Conservation (phyloP, 176 grass and related monocot genomes). For the Cymbopogon citratus region DNA sequence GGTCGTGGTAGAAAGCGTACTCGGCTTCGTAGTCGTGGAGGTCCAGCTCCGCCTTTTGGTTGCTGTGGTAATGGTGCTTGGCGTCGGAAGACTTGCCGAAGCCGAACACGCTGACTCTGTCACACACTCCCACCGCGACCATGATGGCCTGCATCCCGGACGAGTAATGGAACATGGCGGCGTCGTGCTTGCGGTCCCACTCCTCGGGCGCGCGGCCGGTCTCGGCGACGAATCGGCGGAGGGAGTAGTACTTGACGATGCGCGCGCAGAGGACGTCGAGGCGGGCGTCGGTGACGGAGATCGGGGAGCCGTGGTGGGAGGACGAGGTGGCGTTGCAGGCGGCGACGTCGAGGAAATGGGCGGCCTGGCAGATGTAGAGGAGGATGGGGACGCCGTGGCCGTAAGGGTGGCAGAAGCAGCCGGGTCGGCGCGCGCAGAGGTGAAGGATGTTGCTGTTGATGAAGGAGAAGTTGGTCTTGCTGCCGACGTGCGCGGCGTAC, state of each 20-base stretch:
- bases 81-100: conserved; percentile 72
- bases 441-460: conserved; percentile 98
- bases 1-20: conserved; percentile 76
- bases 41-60: conserved; percentile 82
- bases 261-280: conserved; percentile 78
- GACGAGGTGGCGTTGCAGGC: conserved; percentile 59
- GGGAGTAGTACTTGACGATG: conserved; percentile 89
- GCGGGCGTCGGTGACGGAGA: conserved; percentile 67
- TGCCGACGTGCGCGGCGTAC: conserved; percentile 53
- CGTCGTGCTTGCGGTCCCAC: conserved; percentile 54
- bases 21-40: conserved; percentile 96
- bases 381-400: conserved; percentile 62
- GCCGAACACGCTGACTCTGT: conserved; percentile 74
- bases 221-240: conserved; percentile 59
- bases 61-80: conserved; percentile 94
- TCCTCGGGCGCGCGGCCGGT: conserved; percentile 50
- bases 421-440: conserved; percentile 49
- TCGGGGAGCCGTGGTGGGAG: conserved; percentile 32
- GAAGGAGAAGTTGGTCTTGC: conserved; percentile 70
- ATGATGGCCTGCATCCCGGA: conserved; percentile 93
- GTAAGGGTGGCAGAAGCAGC: conserved; percentile 93
- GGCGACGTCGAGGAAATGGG: conserved; percentile 79
- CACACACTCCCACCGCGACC: conserved; percentile 77
- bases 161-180: conserved; percentile 81
- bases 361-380: conserved; percentile 87